Percentiles rank a stretch among this genome's conserved stretches.
Conservation (phyloP, 805 yeast species). For the Yamadazyma kitorensis region DNA sequence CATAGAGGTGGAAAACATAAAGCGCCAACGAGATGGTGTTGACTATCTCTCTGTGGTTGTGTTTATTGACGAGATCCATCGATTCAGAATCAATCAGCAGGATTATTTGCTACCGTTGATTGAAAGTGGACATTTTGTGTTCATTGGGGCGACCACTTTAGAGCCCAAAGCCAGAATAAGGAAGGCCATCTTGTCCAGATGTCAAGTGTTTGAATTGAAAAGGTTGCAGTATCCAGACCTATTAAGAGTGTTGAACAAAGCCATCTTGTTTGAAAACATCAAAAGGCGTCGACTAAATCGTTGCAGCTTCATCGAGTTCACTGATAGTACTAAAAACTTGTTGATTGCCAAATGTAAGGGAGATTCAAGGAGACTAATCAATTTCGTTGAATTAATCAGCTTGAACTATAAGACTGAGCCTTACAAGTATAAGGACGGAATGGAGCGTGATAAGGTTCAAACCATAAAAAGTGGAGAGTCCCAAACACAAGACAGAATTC, state of each 20-base stretch:
- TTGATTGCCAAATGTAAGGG: conserved; percentile 22
- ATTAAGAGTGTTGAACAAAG: conserved; percentile 51
- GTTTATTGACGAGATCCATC: conserved; percentile 90
- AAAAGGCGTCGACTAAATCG: conserved; percentile 15
- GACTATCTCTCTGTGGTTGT: conserved; percentile 40
- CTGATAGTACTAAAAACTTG: conserved; percentile 12
- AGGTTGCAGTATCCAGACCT: conserved; percentile 52
- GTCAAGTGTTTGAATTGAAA: conserved; percentile 71
- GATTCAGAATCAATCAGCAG: conserved; percentile 84
- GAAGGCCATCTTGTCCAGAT: conserved; percentile 79
- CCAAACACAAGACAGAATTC: no score
- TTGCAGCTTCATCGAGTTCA: conserved; percentile 15
- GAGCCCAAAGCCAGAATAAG: conserved; percentile 82
- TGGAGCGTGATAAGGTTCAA: background rate
- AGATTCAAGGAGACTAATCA: conserved; percentile 34
- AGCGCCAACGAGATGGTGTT: conserved; percentile 42
- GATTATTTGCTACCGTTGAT: conserved; percentile 81
- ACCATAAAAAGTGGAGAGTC: no score
- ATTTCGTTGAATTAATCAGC: conserved; percentile 30
- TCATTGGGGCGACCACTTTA: conserved; percentile 96
- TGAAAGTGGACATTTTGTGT: conserved; percentile 75
- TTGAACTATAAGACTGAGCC: conserved; percentile 3
- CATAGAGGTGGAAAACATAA: conserved; percentile 43
- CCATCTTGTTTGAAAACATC: conserved; percentile 42
- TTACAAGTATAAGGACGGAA: background rate